Percentiles rank a stretch among this genome's conserved stretches.
Conservation (phyloP, 2,329 filamentous ascomycete species). For the Cercospora sp. region DNA sequence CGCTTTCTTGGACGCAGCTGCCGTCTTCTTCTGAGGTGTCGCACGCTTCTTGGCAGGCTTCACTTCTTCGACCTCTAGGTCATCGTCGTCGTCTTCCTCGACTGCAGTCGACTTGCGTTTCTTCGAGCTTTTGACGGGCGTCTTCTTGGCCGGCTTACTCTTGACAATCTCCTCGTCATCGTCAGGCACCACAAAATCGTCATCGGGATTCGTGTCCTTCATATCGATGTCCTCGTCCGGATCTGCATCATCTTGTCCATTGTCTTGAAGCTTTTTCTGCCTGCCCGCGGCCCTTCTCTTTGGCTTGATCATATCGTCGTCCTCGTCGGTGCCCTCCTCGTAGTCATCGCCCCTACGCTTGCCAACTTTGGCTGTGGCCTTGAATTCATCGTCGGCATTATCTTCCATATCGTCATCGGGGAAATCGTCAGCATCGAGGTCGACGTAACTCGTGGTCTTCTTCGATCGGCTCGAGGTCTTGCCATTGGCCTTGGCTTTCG, state of each 20-base stretch:
- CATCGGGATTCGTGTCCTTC: slow-evolving; percentile 51
- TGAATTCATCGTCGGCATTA: slow-evolving; percentile 80
- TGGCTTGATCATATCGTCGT: slow-evolving; percentile 68
- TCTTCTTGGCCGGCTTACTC: slow-evolving; percentile 43
- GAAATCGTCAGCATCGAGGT: slow-evolving; percentile 40
- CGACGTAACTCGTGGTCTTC: slow-evolving; percentile 45
- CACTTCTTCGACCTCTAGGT: slow-evolving; percentile 46
- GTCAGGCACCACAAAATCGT: slow-evolving; percentile 49
- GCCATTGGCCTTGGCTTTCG: slow-evolving; percentile 39
- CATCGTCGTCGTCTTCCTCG: slow-evolving; percentile 56
- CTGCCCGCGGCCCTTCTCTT: slow-evolving; percentile 29
- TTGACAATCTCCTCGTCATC: slow-evolving; percentile 44
- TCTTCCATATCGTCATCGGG: slow-evolving; percentile 45
- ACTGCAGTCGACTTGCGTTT: slow-evolving; percentile 63
- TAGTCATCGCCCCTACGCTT: slow-evolving; percentile 65
- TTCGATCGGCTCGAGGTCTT: slow-evolving; percentile 44
- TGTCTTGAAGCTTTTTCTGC: slow-evolving; percentile 38
- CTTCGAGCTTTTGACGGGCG: slow-evolving; percentile 39
- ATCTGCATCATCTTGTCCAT: slow-evolving; percentile 44
- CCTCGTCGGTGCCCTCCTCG: slow-evolving; percentile 62
- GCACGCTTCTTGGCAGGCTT: slow-evolving; percentile 58
- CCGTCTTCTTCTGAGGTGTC: slow-evolving; percentile 48
- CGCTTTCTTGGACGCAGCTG: slow-evolving; percentile 56
- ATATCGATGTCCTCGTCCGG: slow-evolving; percentile 54
- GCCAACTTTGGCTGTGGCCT: slow-evolving; percentile 66